Evolutionary conservation across 2,329 filamentous ascomycete genomes (phyloP).

Genomic region (Fusarium redolens): DNA sequence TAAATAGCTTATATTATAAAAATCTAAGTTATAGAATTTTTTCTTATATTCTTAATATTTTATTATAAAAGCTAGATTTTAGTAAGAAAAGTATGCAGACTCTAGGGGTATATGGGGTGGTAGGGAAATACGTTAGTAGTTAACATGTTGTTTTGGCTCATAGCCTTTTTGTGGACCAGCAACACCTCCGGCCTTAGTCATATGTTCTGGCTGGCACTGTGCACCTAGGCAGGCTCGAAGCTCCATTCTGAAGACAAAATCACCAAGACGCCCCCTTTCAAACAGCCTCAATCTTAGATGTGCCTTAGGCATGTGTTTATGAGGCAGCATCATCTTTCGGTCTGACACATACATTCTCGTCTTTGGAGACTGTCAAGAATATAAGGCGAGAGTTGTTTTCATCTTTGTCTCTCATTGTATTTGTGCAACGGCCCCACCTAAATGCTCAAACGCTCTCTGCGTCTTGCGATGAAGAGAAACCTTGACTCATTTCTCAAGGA

Average conservation of each 20-base stretch:
- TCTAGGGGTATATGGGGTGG: too few species aligned
- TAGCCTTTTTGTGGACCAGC: too few species aligned
- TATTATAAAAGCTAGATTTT: too few species aligned
- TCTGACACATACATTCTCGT: neutral
- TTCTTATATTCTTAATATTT: too few species aligned
- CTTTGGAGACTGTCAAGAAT: neutral
- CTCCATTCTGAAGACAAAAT: constrained; percentile 2
- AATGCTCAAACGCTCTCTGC: neutral
- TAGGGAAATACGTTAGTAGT: too few species aligned
- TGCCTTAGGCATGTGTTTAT: neutral
- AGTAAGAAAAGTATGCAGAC: too few species aligned
- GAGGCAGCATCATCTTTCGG: neutral
- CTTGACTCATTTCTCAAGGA: constrained; percentile 45
- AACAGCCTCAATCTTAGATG: neutral
- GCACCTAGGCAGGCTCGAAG: neutral
- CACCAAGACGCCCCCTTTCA: constrained; percentile 11
- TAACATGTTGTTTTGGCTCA: too few species aligned
- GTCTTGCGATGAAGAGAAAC: constrained; percentile 52
- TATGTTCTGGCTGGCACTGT: constrained; percentile 17
- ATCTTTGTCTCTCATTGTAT: neutral
- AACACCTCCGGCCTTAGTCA: neutral
- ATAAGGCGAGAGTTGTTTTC: neutral
- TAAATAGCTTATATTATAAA: too few species aligned
- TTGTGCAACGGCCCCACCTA: neutral
- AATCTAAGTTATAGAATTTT: too few species aligned